Evolutionary conservation across 805 yeast species (phyloP).

Genomic region (Cyberlindnera euphorbiiphila): DNA sequence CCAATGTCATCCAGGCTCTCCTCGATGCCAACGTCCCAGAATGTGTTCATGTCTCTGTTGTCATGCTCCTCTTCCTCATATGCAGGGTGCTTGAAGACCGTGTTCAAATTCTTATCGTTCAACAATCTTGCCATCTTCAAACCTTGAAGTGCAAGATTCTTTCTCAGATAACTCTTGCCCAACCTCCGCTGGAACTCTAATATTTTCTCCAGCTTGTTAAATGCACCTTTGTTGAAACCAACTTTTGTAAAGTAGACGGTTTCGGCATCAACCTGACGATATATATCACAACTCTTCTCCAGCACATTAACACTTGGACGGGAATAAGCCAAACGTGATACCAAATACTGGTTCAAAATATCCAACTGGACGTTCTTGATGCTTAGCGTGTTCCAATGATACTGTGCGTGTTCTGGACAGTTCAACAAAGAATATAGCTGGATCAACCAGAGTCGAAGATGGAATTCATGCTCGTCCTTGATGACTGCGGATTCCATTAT

Average conservation of each 20-base stretch:
- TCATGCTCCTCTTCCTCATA: slow-evolving; percentile 33
- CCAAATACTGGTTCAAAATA: slow-evolving; percentile 52
- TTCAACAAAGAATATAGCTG: slow-evolving; percentile 59
- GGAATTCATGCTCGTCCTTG: slow-evolving; percentile 69
- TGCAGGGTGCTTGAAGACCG: slow-evolving; percentile 30
- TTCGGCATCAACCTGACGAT: slow-evolving; percentile 51
- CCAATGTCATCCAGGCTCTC: slow-evolving; percentile 24
- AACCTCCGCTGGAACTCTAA: slow-evolving; percentile 54
- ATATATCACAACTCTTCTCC: slow-evolving; percentile 43
- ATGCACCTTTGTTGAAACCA: slow-evolving; percentile 57
- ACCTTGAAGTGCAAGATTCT: slow-evolving; percentile 28
- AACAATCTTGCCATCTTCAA: slow-evolving; percentile 26
- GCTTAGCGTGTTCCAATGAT: slow-evolving; percentile 50
- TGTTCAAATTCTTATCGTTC: slow-evolving; percentile 26
- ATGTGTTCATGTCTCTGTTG: slow-evolving; percentile 54
- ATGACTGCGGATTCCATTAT: slow-evolving; percentile 54
- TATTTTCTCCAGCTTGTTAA: slow-evolving; percentile 65
- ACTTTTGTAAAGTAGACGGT: slow-evolving; percentile 43
- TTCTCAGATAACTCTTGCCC: slow-evolving; percentile 38
- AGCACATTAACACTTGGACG: slow-evolving; percentile 40
- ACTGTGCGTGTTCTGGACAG: slow-evolving; percentile 43
- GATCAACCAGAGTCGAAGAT: slow-evolving; percentile 66
- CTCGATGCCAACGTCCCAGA: slow-evolving; percentile 49
- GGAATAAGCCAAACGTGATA: slow-evolving; percentile 44
- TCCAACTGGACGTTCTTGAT: slow-evolving; percentile 78